These are phyloP conservation scores for Brettanomyces bruxellensis DNA, from an alignment of 805 yeast genomes.

Conservation along the genomic window DNA sequence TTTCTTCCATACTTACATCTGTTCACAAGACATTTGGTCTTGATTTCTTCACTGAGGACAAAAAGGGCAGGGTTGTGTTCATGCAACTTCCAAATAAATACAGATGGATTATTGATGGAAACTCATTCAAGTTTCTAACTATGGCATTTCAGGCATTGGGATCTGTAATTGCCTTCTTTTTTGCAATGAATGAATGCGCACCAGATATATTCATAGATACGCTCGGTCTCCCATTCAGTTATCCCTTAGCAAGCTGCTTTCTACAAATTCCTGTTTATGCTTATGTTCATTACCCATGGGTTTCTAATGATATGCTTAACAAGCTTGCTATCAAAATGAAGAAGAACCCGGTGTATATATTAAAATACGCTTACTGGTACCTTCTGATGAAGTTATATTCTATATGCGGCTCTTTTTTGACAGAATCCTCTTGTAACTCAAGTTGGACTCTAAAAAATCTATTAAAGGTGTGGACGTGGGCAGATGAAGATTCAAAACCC, in stretches of 20 bases:
- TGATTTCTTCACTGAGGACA: constrained; percentile 13
- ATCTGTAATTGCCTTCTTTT: constrained; percentile 55
- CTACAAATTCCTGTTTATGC: constrained; percentile 70
- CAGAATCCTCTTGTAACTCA: constrained; percentile 68
- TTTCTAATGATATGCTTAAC: constrained; percentile 78
- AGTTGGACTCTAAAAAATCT: constrained; percentile 89
- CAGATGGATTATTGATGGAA: constrained; percentile 55
- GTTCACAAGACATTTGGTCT: constrained; percentile 22
- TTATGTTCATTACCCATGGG: constrained; percentile 92
- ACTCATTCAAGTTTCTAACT: constrained; percentile 72
- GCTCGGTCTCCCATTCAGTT: constrained; percentile 86
- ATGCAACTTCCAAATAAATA: constrained; percentile 23
- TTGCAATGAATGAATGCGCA: constrained; percentile 55
- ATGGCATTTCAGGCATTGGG: constrained; percentile 85
- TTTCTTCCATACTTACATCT: constrained; percentile 13
- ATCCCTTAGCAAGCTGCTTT: constrained; percentile 50
- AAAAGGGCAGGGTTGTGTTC: constrained; percentile 23
- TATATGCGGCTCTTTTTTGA: constrained; percentile 56
- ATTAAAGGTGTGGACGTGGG: constrained; percentile 48
- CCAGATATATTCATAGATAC: constrained; percentile 96
- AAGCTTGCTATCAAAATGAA: constrained; percentile 32
- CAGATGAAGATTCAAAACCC: constrained; percentile 23
- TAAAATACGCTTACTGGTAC: constrained; percentile 64
- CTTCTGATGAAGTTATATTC: constrained; percentile 54
- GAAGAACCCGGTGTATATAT: constrained; percentile 5